Evolutionary conservation across 257 asterid genomes (phyloP).

Genomic region (Penstemon davidsonii): DNA sequence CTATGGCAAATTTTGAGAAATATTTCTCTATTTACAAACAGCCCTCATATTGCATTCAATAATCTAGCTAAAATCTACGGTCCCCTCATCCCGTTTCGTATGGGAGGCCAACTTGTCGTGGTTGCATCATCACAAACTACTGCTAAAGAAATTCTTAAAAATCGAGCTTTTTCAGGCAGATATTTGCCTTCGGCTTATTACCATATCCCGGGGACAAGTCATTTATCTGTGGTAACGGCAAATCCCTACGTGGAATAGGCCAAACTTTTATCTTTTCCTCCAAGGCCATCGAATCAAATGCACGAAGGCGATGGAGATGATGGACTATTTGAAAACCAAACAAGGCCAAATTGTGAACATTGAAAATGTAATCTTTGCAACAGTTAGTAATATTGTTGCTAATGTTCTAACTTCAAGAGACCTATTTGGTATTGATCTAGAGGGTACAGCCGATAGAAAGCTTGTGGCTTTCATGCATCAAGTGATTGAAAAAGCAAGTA

Average conservation of each 20-base stretch:
- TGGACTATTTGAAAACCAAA: too few relatives aligned
- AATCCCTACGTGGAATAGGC: conserved; percentile 5
- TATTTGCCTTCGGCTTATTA: background rate
- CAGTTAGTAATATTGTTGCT: too few relatives aligned
- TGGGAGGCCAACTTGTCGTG: conserved; percentile 23
- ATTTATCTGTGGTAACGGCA: background rate
- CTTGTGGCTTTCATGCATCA: too few relatives aligned
- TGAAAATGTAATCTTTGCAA: too few relatives aligned
- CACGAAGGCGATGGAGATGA: background rate
- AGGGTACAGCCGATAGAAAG: too few relatives aligned
- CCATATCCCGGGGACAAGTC: background rate
- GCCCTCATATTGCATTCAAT: conserved; percentile 15
- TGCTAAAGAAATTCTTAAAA: conserved; percentile 10
- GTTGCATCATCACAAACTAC: conserved; percentile 25
- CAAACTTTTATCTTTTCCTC: conserved; percentile 8
- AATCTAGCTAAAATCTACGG: conserved; percentile 21
- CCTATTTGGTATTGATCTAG: too few relatives aligned
- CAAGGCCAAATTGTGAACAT: too few relatives aligned
- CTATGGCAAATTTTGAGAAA: background rate
- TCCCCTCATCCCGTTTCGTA: conserved; percentile 21
- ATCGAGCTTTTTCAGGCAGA: conserved; percentile 10
- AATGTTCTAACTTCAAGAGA: too few relatives aligned
- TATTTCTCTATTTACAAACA: background rate
- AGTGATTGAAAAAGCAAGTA: too few relatives aligned
- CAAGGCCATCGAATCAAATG: background rate